Conservation (phyloP, 2,329 filamentous ascomycete genomes). For the Phialophora expanda region DNA sequence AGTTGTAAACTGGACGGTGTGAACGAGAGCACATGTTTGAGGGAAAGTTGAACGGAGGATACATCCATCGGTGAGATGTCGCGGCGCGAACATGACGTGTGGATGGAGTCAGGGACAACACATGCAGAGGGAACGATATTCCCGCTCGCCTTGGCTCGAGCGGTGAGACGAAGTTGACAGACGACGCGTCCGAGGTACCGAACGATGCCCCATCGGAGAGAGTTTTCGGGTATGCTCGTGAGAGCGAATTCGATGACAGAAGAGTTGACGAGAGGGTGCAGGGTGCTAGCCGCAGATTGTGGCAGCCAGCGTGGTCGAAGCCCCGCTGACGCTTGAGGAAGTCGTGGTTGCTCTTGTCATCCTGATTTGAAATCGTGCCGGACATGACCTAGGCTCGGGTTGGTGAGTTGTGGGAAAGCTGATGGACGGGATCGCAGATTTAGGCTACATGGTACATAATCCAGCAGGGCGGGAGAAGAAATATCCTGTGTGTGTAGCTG, state of each 20-base stretch:
- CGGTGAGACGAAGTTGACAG: conserved; percentile 17
- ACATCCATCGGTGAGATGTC: conserved; percentile 16
- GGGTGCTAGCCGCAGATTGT: conserved; percentile 13
- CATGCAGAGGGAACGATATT: conserved; percentile 22
- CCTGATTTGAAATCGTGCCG: conserved; percentile 22
- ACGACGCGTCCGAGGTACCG: conserved; percentile 2
- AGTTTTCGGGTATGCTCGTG: not conserved
- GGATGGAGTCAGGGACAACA: conserved; percentile 27
- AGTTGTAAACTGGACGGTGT: conserved; percentile 4
- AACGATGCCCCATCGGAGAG: conserved; percentile 1
- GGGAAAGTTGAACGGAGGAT: conserved; percentile 4
- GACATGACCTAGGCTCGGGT: not conserved
- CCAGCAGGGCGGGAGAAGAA: not conserved
- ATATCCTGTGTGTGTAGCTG: not conserved
- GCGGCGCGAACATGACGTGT: not conserved
- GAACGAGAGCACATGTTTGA: conserved; percentile 23
- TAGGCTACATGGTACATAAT: not conserved
- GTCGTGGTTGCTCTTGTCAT: conserved; percentile 17
- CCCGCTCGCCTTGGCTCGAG: conserved; percentile 14
- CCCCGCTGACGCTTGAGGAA: conserved; percentile 11
- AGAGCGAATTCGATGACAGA: conserved; percentile 9
- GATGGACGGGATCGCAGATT: conserved; percentile 6
- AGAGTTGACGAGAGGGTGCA: conserved; percentile 9
- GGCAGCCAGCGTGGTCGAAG: conserved; percentile 1
- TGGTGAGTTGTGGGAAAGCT: not conserved